Evolutionary conservation across 208 protist genomes (phyloP), one percentile per base, ranked within the genome.

Genomic region (Borovskyia barvae): DNA sequence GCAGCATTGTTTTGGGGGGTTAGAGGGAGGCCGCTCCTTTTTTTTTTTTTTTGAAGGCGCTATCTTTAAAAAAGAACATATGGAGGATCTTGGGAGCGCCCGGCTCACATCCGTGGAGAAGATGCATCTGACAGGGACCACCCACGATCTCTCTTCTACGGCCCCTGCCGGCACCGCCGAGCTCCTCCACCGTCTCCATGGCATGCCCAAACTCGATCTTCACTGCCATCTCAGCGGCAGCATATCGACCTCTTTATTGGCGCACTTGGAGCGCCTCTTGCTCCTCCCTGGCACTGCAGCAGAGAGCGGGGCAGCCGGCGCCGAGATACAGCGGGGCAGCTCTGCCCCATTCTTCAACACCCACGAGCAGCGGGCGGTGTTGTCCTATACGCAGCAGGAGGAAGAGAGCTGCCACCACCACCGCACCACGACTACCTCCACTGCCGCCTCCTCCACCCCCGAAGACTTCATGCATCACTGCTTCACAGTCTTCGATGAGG

Each of bases 221-320:
- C 86, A 93, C 59, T 85, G 76, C 29, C 86, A 93, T 52, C 50
- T 93, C 1, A 93, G 90, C 53, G 86, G 82, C 19, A 93, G 86
- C 56, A 85, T 93, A 17, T 83, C 79, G 4, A 19, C 67, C 9
- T 17, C 68, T 3, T 39, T 92, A 15, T 55, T 89, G n/a, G 50
- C 50, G 11, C 74, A 85, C 56, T 62, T 92, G 62, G 74, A 85
- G 40, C 29, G 30, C 7, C 52, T 84, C 22, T n/a, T n/a, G n/a
- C 66, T 70, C 9, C 35, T 50, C 5, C 43, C 54, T 17, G 41
- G 33, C 48, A 12, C 14, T 24, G 50, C 56, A 15, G 12, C 54
- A 9, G 30, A 32, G 14, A 37, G 24, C 30, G 45, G 47, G 28
- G 20, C 11, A 26, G 50, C 26, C 39, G 35, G 24, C 20, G 30